Evolutionary conservation across 2,329 filamentous ascomycete genomes (phyloP).

Genomic region (Alternaria sp.): DNA sequence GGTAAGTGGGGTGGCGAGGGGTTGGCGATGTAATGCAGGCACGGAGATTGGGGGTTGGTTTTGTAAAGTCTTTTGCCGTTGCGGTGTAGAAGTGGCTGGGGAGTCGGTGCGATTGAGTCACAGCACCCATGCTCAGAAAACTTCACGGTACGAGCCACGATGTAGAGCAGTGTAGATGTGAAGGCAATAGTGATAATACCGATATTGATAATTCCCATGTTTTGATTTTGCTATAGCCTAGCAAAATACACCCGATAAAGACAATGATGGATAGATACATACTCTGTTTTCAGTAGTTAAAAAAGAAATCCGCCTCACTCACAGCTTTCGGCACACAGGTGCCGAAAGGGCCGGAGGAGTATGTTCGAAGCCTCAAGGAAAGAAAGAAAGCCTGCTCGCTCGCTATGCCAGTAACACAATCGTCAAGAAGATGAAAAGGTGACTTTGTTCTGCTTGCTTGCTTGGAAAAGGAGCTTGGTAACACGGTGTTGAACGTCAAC

Average conservation of each 20-base stretch:
- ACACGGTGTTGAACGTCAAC: slow-evolving; percentile 3
- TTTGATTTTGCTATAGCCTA: not conserved
- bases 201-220: slow-evolving; percentile 12
- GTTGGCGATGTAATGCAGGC: not conserved
- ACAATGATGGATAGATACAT: slow-evolving; percentile 15
- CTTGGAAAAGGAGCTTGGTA: not conserved
- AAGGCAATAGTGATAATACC: not conserved
- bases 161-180: not conserved
- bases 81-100: not conserved
- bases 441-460: slow-evolving; percentile 6
- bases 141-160: not conserved
- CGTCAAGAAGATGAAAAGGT: slow-evolving; percentile 30
- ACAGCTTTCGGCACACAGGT: slow-evolving; percentile 6
- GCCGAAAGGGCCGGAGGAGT: slow-evolving; percentile 9
- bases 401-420: slow-evolving; percentile 51
- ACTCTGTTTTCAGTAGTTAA: slow-evolving; percentile 12
- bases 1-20: not conserved
- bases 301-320: slow-evolving; percentile 11
- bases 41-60: not conserved
- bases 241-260: slow-evolving; percentile 2
- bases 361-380: slow-evolving; percentile 11
- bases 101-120: not conserved
- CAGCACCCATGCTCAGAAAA: not conserved
- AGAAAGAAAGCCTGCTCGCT: slow-evolving; percentile 22
- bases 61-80: not conserved